phyloP scores from a whole-genome alignment of 2,329 filamentous ascomycete species.

The Microthyrium microscopicum region DNA sequence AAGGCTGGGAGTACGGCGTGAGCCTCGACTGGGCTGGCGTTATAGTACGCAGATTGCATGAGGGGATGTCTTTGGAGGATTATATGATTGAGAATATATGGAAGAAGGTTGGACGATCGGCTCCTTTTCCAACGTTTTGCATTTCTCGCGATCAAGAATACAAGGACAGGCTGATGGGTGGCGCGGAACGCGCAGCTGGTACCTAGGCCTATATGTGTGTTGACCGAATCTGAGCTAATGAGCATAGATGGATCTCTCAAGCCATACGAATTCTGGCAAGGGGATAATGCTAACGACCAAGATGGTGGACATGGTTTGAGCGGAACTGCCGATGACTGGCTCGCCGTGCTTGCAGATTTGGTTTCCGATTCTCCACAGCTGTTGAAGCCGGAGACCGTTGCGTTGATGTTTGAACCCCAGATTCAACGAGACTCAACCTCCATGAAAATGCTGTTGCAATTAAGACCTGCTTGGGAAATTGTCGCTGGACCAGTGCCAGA shows the following conservation, averaged over 20 bases:
- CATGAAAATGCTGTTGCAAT: constrained; percentile 2
- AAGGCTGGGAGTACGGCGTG: constrained; percentile 33
- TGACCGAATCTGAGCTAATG: too few species aligned
- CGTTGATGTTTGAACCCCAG: constrained; percentile 14
- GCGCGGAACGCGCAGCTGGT: neutral
- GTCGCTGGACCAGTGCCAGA: constrained; percentile 7
- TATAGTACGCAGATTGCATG: constrained; percentile 22
- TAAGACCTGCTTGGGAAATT: constrained; percentile 4
- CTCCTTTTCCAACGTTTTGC: constrained; percentile 10
- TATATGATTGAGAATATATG: constrained; percentile 16
- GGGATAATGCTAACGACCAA: constrained; percentile 8
- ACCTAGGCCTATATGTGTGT: too few species aligned
- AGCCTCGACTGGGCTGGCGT: constrained; percentile 32
- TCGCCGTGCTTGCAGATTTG: constrained; percentile 9
- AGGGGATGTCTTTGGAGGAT: constrained; percentile 11
- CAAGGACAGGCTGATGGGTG: constrained; percentile 6
- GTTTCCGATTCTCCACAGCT: constrained; percentile 9
- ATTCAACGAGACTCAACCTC: constrained; percentile 6
- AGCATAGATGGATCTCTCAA: neutral
- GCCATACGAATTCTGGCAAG: neutral
- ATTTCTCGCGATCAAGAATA: constrained; percentile 8
- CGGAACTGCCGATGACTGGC: constrained; percentile 5
- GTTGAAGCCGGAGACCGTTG: constrained; percentile 11
- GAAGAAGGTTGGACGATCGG: constrained; percentile 4
- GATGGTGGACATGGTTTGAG: constrained; percentile 9